Conservation (phyloP, 2,329 filamentous ascomycete genomes). For the Malbranchea cinnamomea region DNA sequence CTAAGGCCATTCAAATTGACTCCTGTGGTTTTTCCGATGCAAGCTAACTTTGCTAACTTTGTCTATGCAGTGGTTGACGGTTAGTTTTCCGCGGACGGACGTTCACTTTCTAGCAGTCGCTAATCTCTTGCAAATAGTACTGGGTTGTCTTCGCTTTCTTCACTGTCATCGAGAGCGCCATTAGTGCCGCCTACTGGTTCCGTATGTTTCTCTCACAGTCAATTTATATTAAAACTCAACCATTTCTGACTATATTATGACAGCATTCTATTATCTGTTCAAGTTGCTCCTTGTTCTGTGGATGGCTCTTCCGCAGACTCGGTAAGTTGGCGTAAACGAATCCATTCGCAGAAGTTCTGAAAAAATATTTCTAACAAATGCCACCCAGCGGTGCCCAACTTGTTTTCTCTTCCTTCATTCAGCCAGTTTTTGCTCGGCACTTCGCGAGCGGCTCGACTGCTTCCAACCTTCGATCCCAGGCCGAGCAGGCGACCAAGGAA, state of each 20-base stretch:
- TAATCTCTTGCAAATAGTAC: constrained; percentile 34
- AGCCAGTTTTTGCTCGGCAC: constrained; percentile 84
- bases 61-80: constrained; percentile 43
- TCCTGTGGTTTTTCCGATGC: not conserved
- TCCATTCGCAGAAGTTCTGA: constrained; percentile 3
- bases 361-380: constrained; percentile 6
- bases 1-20: constrained; percentile 1
- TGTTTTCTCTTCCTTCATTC: constrained; percentile 90
- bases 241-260: constrained; percentile 13
- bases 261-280: constrained; percentile 96
- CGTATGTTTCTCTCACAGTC: constrained; percentile 34
- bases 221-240: not conserved
- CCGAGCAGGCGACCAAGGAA: constrained; percentile 49
- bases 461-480: constrained; percentile 77
- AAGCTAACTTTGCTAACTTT: constrained; percentile 15
- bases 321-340: constrained; percentile 42
- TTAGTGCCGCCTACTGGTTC: constrained; percentile 57
- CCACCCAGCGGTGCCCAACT: constrained; percentile 70
- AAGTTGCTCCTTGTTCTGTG: constrained; percentile 96
- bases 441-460: constrained; percentile 65
- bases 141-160: constrained; percentile 55
- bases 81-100: constrained; percentile 21
- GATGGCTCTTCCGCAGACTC: constrained; percentile 90
- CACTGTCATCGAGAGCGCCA: constrained; percentile 49
- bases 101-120: constrained; percentile 10